Percentiles rank a stretch among this genome's conserved stretches.
Conservation (phyloP, 257 asterid genomes). For the Ligustrum vulgare region DNA sequence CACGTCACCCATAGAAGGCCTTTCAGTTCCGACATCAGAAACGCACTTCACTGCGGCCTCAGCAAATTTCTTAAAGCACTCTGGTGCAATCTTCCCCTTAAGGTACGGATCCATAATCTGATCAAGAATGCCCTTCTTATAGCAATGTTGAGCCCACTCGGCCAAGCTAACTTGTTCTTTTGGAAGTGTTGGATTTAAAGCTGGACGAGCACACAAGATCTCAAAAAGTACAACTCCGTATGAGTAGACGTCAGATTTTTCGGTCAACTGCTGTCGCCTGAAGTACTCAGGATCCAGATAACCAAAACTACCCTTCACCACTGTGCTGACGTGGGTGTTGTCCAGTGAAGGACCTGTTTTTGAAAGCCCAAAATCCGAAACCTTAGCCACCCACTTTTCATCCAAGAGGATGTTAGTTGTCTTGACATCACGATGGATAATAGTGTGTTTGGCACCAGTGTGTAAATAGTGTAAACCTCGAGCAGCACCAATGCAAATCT, state of each 20-base stretch:
- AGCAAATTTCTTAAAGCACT: slow-evolving; percentile 76
- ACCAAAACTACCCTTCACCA: slow-evolving; percentile 86
- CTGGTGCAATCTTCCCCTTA: slow-evolving; percentile 84
- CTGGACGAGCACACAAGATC: slow-evolving; percentile 87
- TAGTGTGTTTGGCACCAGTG: slow-evolving; percentile 85
- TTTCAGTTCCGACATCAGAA: slow-evolving; percentile 73
- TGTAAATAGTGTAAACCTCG: slow-evolving; percentile 90
- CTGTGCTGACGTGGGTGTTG: slow-evolving; percentile 88
- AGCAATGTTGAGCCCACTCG: slow-evolving; percentile 86
- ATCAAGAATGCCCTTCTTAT: slow-evolving; percentile 72
- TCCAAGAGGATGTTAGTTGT: slow-evolving; percentile 87
- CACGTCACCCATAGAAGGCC: slow-evolving; percentile 95
- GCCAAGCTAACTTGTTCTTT: slow-evolving; percentile 92
- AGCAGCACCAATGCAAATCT: slow-evolving; percentile 86
- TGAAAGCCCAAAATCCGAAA: slow-evolving; percentile 87
- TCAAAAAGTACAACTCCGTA: slow-evolving; percentile 80
- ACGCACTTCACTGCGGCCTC: slow-evolving; percentile 94
- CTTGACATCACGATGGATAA: slow-evolving; percentile 90
- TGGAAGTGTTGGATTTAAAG: slow-evolving; percentile 72
- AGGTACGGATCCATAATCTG: slow-evolving; percentile 78
- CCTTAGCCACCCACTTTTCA: slow-evolving; percentile 91
- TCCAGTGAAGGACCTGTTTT: slow-evolving; percentile 89
- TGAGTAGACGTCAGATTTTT: slow-evolving; percentile 78
- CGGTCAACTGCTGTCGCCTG: slow-evolving; percentile 82
- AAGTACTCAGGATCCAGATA: slow-evolving; percentile 90